These are phyloP conservation scores for Phytophthora sp. DNA, from an alignment of 352 stramenopile genomes.

Conservation along the genomic window DNA sequence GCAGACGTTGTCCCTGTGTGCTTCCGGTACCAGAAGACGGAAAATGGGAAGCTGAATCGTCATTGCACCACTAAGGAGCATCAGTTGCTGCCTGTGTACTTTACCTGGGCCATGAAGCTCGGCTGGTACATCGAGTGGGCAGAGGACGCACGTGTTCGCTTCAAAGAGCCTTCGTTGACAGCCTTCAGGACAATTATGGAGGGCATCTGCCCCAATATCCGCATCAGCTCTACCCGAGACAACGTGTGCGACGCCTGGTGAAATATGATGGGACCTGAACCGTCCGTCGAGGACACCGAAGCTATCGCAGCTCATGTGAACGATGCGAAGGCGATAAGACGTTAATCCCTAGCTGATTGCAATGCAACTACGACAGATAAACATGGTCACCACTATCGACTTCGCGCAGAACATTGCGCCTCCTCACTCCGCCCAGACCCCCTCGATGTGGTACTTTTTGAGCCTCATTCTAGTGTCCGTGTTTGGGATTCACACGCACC, in stretches of 20 bases:
- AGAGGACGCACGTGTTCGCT: not conserved
- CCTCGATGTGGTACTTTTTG: slow-evolving; percentile 26
- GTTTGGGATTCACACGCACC: slow-evolving; percentile 16
- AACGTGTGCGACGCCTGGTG: slow-evolving; percentile 24
- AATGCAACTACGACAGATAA: not conserved
- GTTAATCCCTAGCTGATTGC: slow-evolving; percentile 4
- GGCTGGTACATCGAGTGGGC: slow-evolving; percentile 19
- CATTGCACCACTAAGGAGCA: slow-evolving; percentile 9
- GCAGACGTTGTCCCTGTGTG: slow-evolving; percentile 12
- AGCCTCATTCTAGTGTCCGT: slow-evolving; percentile 12
- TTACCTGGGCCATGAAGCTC: slow-evolving; percentile 8
- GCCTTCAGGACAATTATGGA: slow-evolving; percentile 3
- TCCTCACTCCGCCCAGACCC: not conserved
- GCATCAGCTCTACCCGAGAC: slow-evolving; percentile 8
- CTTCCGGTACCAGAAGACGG: slow-evolving; percentile 5
- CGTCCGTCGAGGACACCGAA: slow-evolving; percentile 11
- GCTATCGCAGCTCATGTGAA: not conserved
- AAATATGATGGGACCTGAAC: slow-evolving; percentile 1
- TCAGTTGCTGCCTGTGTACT: slow-evolving; percentile 6
- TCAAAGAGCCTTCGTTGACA: slow-evolving; percentile 12
- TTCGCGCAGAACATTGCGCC: slow-evolving; percentile 21
- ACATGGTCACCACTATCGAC: slow-evolving; percentile 17
- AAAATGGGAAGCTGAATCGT: not conserved
- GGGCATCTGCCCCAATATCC: slow-evolving; percentile 4
- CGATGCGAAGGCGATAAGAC: slow-evolving; percentile 7